These are phyloP conservation scores for Achaetomium macrosporum DNA, from an alignment of 2,329 filamentous ascomycete species.

Conservation along the genomic window DNA sequence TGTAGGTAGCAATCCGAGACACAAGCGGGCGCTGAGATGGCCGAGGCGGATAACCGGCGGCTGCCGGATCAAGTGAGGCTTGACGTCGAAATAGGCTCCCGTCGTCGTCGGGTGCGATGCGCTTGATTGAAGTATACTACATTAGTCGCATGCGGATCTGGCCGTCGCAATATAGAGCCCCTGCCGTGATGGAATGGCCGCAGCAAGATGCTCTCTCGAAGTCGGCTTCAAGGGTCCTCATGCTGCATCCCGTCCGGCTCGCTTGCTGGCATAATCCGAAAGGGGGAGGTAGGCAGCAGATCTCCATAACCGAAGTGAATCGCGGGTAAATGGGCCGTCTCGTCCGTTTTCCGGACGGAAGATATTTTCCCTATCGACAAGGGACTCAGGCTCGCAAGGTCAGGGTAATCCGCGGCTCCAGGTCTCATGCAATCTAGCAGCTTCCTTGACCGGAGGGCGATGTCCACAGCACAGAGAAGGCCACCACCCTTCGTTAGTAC, in stretches of 20 bases:
- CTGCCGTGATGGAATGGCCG: not conserved
- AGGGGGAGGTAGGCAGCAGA: not conserved
- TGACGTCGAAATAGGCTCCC: slow-evolving; percentile 15
- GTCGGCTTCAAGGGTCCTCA: not conserved
- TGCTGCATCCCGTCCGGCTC: not conserved
- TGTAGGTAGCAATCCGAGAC: not conserved
- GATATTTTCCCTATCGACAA: no score
- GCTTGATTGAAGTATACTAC: not conserved
- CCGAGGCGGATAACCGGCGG: no score
- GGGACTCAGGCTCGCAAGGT: no score
- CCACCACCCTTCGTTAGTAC: no score
- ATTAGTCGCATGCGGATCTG: slow-evolving; percentile 10
- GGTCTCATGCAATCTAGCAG: no score
- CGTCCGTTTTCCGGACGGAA: not conserved
- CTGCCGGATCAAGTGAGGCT: not conserved
- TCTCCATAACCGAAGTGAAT: not conserved
- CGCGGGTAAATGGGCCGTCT: no score
- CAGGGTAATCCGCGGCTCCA: no score
- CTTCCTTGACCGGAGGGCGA: no score
- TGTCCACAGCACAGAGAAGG: no score
- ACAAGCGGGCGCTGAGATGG: no score
- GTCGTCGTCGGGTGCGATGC: not conserved
- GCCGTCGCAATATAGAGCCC: slow-evolving; percentile 6
- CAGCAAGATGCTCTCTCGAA: not conserved
- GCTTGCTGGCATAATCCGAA: not conserved